These are phyloP conservation scores for Beauveria medogensis DNA, from an alignment of 2,329 filamentous ascomycete genomes.

Conservation along the genomic window DNA sequence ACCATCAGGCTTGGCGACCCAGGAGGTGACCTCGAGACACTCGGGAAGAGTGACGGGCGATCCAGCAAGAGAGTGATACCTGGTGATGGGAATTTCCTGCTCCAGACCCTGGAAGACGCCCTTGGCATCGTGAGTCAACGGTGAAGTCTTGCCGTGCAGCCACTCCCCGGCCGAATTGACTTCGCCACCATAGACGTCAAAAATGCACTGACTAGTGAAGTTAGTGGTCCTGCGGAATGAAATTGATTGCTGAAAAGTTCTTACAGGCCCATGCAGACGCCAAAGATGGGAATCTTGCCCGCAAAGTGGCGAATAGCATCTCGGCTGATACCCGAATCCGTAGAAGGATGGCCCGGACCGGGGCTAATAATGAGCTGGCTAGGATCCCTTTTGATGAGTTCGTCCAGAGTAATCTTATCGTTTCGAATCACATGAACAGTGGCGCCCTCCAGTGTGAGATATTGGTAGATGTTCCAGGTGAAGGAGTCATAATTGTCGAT, in stretches of 20 bases:
- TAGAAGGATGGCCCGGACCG: conserved; percentile 84
- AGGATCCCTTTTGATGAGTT: conserved; percentile 74
- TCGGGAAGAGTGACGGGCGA: conserved; percentile 80
- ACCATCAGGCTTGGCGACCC: conserved; percentile 69
- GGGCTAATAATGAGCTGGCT: conserved; percentile 94
- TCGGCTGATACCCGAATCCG: conserved; percentile 88
- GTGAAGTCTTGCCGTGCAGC: conserved; percentile 92
- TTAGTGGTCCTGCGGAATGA: not conserved
- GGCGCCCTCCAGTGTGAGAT: conserved; percentile 91
- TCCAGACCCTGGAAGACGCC: conserved; percentile 82
- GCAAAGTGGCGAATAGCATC: conserved; percentile 85
- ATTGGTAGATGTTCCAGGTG: conserved; percentile 99
- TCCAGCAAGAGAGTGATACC: conserved; percentile 93
- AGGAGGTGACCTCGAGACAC: conserved; percentile 83
- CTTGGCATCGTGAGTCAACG: conserved; percentile 78
- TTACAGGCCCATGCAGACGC: conserved; percentile 97
- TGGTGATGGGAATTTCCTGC: conserved; percentile 77
- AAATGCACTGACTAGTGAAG: conserved; percentile 73
- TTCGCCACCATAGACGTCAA: conserved; percentile 83
- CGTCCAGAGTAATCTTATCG: conserved; percentile 79
- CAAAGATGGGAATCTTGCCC: conserved; percentile 89
- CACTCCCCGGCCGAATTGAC: conserved; percentile 94
- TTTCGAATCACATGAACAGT: conserved; percentile 85
- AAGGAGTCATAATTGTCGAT: conserved; percentile 99
- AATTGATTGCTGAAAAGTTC: conserved; percentile 24